A percentile compares a stretch with the other conserved stretches of the same genome.
Conservation (phyloP, 2,329 filamentous ascomycete genomes). For the Corinectria fuckeliana region DNA sequence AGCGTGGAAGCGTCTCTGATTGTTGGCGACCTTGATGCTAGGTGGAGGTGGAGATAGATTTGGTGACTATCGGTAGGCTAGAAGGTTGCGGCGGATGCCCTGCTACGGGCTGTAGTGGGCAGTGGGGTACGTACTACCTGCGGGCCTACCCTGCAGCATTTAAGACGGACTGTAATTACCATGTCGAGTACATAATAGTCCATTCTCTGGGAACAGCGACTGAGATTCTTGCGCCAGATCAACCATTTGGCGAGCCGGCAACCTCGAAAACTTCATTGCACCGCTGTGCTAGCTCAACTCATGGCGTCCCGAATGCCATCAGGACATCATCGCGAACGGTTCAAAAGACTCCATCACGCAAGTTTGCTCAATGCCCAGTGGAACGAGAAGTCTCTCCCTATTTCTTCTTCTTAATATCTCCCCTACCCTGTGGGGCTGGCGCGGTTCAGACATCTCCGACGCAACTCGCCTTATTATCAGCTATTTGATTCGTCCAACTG, state of each 20-base stretch:
- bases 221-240: too few relatives aligned
- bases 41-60: constrained; percentile 13
- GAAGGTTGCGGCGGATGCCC: constrained; percentile 19
- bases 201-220: too few relatives aligned
- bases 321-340: neutral
- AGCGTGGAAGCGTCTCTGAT: constrained; percentile 26
- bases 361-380: neutral
- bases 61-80: constrained; percentile 21
- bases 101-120: constrained; percentile 1
- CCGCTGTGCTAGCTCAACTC: too few relatives aligned
- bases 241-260: too few relatives aligned
- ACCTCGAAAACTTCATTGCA: too few relatives aligned
- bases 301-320: too few relatives aligned
- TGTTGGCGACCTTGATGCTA: constrained; percentile 30
- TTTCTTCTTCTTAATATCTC: constrained; percentile 13
- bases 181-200: too few relatives aligned
- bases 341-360: neutral
- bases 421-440: constrained; percentile 21
- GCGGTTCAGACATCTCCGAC: constrained; percentile 38
- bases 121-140: neutral
- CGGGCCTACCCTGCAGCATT: neutral
- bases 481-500: constrained; percentile 35
- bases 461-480: constrained; percentile 30
- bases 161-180: too few relatives aligned
- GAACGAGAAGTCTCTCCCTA: neutral